Evolutionary conservation across 2,329 filamentous ascomycete genomes (phyloP).

Genomic region (Chrysoporthe cubensis): DNA sequence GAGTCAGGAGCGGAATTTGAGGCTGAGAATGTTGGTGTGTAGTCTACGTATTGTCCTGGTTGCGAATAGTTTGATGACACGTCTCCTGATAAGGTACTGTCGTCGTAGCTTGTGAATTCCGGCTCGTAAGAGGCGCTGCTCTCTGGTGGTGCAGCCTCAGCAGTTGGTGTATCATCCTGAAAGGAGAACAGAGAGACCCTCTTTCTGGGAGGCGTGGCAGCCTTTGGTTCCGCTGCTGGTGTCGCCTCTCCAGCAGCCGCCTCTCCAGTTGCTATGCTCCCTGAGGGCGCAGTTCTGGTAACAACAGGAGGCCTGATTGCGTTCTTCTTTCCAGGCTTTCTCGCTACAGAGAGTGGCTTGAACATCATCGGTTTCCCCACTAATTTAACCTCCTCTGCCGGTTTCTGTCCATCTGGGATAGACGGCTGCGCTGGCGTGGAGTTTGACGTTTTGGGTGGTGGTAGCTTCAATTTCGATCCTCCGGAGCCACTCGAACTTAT

Average conservation of each 20-base stretch:
- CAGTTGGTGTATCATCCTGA: slow-evolving; percentile 44
- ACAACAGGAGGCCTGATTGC: slow-evolving; percentile 28
- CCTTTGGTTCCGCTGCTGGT: slow-evolving; percentile 27
- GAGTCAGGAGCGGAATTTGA: slow-evolving; percentile 45
- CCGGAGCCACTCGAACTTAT: slow-evolving; percentile 11
- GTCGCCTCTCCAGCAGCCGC: slow-evolving; percentile 7
- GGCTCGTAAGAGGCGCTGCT: slow-evolving; percentile 42
- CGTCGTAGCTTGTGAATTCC: slow-evolving; percentile 33
- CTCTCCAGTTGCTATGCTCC: slow-evolving; percentile 28
- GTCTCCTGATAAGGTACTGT: slow-evolving; percentile 38
- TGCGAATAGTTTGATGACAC: slow-evolving; percentile 25
- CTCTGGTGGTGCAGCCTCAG: slow-evolving; percentile 31
- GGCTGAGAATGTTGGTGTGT: slow-evolving; percentile 24
- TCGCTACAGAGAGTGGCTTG: slow-evolving; percentile 81
- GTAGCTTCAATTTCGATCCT: slow-evolving; percentile 39
- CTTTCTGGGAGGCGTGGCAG: slow-evolving; percentile 41
- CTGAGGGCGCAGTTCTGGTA: slow-evolving; percentile 25
- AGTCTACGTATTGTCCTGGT: slow-evolving; percentile 11
- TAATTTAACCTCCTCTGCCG: slow-evolving; percentile 67
- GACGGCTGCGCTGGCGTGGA: slow-evolving; percentile 45
- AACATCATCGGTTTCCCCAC: slow-evolving; percentile 86
- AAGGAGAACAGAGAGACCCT: slow-evolving; percentile 75
- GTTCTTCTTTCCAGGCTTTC: slow-evolving; percentile 72
- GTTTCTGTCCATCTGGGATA: slow-evolving; percentile 59
- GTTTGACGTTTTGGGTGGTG: slow-evolving; percentile 44